A percentile compares a stretch with the other conserved stretches of the same genome.
phyloP scores from a whole-genome alignment of 73 alveolate genomes.

The Diophrys sp. region DNA sequence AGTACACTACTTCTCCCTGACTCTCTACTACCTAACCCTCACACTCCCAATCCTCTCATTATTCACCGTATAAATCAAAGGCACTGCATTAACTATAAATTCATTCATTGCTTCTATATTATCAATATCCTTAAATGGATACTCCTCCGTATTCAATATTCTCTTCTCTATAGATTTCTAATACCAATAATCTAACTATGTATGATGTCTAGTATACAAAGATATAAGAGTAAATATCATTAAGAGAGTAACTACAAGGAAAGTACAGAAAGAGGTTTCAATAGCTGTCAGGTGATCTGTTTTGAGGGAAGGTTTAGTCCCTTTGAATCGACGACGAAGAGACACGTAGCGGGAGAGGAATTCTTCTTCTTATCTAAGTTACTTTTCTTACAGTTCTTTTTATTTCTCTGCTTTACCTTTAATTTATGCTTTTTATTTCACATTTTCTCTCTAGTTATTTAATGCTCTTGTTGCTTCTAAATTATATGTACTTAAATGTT shows the following conservation, averaged over 20 bases:
- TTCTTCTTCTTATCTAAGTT: not conserved
- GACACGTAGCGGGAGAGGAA: not conserved
- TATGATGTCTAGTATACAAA: not conserved
- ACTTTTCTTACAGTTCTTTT: not conserved
- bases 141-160: not conserved
- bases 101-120: not conserved
- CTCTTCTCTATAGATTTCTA: not conserved
- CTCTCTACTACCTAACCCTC: not conserved
- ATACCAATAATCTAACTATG: not conserved
- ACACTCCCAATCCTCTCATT: not conserved
- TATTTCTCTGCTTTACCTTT: not conserved
- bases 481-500: not conserved
- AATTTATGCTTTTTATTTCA: not conserved
- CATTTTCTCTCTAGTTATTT: not conserved
- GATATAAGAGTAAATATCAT: not conserved
- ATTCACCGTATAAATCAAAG: not conserved
- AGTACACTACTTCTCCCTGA: not conserved
- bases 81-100: not conserved
- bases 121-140: not conserved
- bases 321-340: not conserved
- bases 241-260: not conserved
- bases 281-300: not conserved
- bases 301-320: not conserved
- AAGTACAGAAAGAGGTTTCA: constrained; percentile 13
- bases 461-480: not conserved